Evolutionary conservation across 1,284 basidiomycete genomes (phyloP).

Genomic region (Takashimella koratensis): DNA sequence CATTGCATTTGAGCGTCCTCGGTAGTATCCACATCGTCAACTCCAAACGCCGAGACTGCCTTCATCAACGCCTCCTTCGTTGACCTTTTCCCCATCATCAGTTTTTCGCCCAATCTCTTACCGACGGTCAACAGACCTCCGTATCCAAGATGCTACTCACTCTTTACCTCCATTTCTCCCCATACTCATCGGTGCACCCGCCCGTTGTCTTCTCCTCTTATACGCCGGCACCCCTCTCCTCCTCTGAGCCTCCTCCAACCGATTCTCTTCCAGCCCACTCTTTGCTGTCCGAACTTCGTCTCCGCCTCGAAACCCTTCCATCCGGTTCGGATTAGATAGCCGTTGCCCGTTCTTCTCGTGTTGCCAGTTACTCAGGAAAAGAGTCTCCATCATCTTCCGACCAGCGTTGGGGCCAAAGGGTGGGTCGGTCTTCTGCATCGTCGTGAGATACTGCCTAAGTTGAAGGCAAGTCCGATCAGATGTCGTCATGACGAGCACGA

Average conservation of each 20-base stretch:
- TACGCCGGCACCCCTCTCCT: constrained; percentile 55
- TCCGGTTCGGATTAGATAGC: constrained; percentile 29
- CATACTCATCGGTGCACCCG: constrained; percentile 24
- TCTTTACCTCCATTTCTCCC: not conserved
- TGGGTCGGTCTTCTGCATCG: constrained; percentile 59
- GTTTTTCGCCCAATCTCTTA: not conserved
- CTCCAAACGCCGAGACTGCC: constrained; percentile 39
- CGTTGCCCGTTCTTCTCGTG: constrained; percentile 42
- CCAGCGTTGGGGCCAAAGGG: constrained; percentile 53
- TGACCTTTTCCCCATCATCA: constrained; percentile 2
- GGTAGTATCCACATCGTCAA: constrained; percentile 13
- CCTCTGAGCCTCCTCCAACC: constrained; percentile 17
- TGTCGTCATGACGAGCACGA: constrained; percentile 82
- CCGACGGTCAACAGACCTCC: no score
- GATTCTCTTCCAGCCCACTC: constrained; percentile 35
- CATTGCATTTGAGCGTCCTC: constrained; percentile 36
- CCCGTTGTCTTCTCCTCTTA: constrained; percentile 49
- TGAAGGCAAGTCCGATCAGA: constrained; percentile 71
- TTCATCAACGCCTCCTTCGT: constrained; percentile 33
- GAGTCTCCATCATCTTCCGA: constrained; percentile 66
- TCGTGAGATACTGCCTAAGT: constrained; percentile 71
- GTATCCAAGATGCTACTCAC: constrained; percentile 1
- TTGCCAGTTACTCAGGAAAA: constrained; percentile 46
- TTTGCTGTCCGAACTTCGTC: constrained; percentile 30
- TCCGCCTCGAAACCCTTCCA: constrained; percentile 21